Evolutionary conservation across 805 yeast species (phyloP).

Genomic region (Sugiyamaella lignohabitans): DNA sequence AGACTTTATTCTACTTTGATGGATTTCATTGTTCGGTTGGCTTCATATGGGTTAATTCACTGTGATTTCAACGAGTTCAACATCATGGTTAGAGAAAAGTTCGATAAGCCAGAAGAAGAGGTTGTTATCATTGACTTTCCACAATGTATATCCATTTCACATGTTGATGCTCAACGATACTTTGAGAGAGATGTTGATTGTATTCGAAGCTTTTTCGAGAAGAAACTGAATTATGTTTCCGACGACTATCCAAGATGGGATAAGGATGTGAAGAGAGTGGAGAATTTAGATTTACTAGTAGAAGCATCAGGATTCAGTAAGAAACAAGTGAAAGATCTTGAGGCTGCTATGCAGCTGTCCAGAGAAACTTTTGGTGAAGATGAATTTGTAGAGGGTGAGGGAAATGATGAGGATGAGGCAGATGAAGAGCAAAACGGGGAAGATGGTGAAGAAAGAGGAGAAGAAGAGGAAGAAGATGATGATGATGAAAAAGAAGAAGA

Average conservation of each 20-base stretch:
- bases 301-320: slow-evolving; percentile 83
- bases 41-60: slow-evolving; percentile 84
- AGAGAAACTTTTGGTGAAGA: slow-evolving; percentile 28
- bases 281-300: slow-evolving; percentile 73
- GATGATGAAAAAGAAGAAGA: slow-evolving; percentile 30
- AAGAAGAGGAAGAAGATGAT: slow-evolving; percentile 38
- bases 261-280: slow-evolving; percentile 65
- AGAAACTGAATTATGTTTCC: slow-evolving; percentile 71
- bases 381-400: slow-evolving; percentile 22
- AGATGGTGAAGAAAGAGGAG: slow-evolving; percentile 36
- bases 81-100: slow-evolving; percentile 66
- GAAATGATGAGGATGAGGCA: slow-evolving; percentile 15
- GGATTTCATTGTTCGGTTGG: slow-evolving; percentile 78
- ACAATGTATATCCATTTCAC: slow-evolving; percentile 92
- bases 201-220: slow-evolving; percentile 72
- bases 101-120: slow-evolving; percentile 46
- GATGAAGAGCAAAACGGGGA: slow-evolving; percentile 29
- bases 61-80: slow-evolving; percentile 98
- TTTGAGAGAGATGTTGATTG: slow-evolving; percentile 93
- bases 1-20: slow-evolving; percentile 77
- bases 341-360: slow-evolving; percentile 55
- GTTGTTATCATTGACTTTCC: slow-evolving; percentile 97
- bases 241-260: slow-evolving; percentile 75
- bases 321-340: slow-evolving; percentile 59
- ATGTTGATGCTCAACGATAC: slow-evolving; percentile 77